Evolutionary conservation across 305 asterid genomes (phyloP).

Genomic region (Solanum hybrid): DNA sequence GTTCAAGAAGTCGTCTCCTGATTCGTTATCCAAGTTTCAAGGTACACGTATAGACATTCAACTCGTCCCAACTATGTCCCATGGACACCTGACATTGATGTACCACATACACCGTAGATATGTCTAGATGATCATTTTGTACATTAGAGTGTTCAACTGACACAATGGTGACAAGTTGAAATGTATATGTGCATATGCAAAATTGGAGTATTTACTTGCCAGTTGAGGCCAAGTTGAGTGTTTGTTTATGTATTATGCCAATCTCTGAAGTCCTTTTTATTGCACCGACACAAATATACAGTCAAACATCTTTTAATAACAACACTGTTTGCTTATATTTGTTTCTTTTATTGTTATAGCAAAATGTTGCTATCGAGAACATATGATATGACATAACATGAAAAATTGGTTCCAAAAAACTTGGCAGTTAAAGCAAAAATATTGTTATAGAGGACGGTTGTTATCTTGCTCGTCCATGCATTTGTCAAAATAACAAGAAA

Average conservation of each 20-base stretch:
- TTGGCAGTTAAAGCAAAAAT: neutral
- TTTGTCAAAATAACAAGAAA: neutral
- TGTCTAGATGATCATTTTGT: neutral
- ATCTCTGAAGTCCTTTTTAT: neutral
- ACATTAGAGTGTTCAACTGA: neutral
- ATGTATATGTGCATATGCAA: neutral
- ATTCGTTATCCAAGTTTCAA: neutral
- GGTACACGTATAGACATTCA: neutral
- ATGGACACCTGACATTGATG: neutral
- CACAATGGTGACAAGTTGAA: neutral
- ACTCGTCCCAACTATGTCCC: neutral
- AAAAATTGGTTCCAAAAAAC: neutral
- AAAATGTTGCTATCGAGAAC: neutral
- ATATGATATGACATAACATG: neutral
- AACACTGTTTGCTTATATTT: neutral
- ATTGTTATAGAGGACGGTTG: neutral
- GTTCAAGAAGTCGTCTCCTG: neutral
- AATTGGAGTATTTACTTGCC: neutral
- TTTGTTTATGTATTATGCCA: neutral
- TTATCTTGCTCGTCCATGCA: neutral
- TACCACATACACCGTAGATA: fast-evolving
- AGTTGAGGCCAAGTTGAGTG: neutral
- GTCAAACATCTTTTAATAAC: neutral
- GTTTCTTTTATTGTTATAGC: neutral
- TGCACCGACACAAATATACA: neutral